Conservation (phyloP, 2,329 filamentous ascomycete species). For the Diaporthe vexans region DNA sequence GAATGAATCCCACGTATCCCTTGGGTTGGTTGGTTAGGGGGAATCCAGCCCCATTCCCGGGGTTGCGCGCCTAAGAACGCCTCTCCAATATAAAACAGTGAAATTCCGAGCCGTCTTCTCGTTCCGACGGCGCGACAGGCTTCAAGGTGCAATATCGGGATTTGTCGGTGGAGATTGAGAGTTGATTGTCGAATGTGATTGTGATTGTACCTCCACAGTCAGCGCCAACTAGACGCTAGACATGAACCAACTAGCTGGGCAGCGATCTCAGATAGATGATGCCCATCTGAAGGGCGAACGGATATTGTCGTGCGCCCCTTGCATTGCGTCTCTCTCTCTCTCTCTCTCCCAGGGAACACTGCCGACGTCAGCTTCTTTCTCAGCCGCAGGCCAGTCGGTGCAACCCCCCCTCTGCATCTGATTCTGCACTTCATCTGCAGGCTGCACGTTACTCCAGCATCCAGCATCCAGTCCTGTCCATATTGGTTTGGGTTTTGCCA, state of each 20-base stretch:
- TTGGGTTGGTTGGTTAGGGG: neutral
- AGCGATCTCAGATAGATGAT: constrained; percentile 12
- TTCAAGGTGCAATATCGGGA: neutral
- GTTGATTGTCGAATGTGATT: neutral
- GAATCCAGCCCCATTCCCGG: constrained; percentile 26
- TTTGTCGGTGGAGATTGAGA: constrained; percentile 1
- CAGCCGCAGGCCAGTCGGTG: constrained; percentile 20
- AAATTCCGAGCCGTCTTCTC: neutral
- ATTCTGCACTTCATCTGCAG: neutral
- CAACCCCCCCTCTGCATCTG: constrained; percentile 15
- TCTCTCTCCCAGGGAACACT: neutral
- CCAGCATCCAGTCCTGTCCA: no score
- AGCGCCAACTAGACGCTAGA: neutral
- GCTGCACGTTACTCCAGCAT: neutral
- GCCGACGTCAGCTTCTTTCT: constrained; percentile 25
- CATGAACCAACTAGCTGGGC: neutral
- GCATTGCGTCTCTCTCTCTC: neutral
- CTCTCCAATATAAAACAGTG: neutral
- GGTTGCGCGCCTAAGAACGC: neutral
- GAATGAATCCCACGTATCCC: constrained; percentile 4
- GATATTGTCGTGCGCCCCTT: constrained; percentile 10
- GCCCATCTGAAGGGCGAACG: neutral
- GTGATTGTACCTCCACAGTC: neutral
- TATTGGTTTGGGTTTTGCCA: neutral
- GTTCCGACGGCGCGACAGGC: neutral